Evolutionary conservation across 139 green algal genomes (phyloP).

Genomic region (Astrephomene gubernaculifera): DNA sequence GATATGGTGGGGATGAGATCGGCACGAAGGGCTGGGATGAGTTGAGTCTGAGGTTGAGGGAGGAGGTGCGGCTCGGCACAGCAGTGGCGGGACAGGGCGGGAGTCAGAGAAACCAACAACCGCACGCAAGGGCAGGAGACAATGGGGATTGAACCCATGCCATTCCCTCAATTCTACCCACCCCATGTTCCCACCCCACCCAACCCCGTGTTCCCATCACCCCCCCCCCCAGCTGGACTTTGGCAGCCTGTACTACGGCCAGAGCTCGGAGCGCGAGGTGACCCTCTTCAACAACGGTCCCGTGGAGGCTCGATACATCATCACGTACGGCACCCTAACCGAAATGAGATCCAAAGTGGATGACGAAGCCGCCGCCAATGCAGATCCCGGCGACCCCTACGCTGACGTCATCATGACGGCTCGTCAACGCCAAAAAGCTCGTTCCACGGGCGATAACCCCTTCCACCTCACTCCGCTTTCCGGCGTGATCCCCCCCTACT

Average conservation of each 20-base stretch:
- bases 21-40: too few species aligned
- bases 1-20: neutral
- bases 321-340: slow-evolving; percentile 50
- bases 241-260: slow-evolving; percentile 37
- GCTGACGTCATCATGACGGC: slow-evolving; percentile 56
- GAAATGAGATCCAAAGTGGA: slow-evolving; percentile 56
- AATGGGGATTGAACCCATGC: too few species aligned
- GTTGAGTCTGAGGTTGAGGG: too few species aligned
- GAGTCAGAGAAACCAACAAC: too few species aligned
- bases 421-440: slow-evolving; percentile 55
- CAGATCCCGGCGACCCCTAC: slow-evolving; percentile 56
- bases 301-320: slow-evolving; percentile 51
- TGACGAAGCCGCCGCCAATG: slow-evolving; percentile 33
- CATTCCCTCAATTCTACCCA: too few species aligned
- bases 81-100: too few species aligned
- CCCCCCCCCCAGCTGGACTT: slow-evolving; percentile 33
- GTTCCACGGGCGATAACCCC: slow-evolving; percentile 55
- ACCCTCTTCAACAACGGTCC: slow-evolving; percentile 61
- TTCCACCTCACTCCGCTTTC: slow-evolving; percentile 55
- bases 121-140: too few species aligned
- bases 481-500: slow-evolving; percentile 43
- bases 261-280: slow-evolving; percentile 37
- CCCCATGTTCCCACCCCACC: neutral
- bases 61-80: too few species aligned
- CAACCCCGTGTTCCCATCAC: neutral